These are phyloP conservation scores for Selaginella tamariscina DNA, from an alignment of 75 land plant genomes.

Conservation along the genomic window DNA sequence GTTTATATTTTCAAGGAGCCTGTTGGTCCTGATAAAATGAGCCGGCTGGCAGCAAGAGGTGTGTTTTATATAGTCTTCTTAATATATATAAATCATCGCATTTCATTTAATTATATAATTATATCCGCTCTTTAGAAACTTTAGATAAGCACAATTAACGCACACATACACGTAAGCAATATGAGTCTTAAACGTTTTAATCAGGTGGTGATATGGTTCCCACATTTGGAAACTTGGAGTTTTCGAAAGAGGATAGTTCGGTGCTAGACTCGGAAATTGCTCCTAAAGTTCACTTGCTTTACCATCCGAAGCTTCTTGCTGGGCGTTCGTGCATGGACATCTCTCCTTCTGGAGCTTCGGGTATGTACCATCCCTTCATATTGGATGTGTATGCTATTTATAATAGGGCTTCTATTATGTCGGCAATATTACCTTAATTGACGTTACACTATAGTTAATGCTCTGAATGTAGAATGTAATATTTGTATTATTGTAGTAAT, in stretches of 20 bases:
- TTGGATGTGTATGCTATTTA: neutral
- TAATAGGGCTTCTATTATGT: too few relatives aligned
- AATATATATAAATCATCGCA: too few relatives aligned
- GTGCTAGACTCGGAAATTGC: slow-evolving; percentile 68
- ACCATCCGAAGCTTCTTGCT: slow-evolving; percentile 74
- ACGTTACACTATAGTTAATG: too few relatives aligned
- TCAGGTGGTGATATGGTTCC: slow-evolving; percentile 88
- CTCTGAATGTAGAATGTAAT: too few relatives aligned
- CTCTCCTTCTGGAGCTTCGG: slow-evolving; percentile 88
- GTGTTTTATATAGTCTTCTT: too few relatives aligned
- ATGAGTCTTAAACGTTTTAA: too few relatives aligned
- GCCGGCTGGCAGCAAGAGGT: slow-evolving; percentile 75
- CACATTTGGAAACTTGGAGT: slow-evolving; percentile 71
- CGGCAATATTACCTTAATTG: too few relatives aligned
- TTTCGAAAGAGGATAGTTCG: slow-evolving; percentile 52
- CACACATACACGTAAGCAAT: too few relatives aligned
- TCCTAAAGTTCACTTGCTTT: slow-evolving; percentile 70
- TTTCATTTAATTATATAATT: too few relatives aligned
- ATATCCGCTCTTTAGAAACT: too few relatives aligned
- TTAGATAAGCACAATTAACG: too few relatives aligned
- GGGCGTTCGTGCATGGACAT: slow-evolving; percentile 94
- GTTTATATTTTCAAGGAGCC: slow-evolving; percentile 93
- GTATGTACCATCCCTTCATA: slow-evolving; percentile 19
- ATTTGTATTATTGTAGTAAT: too few relatives aligned
- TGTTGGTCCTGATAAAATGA: slow-evolving; percentile 84